Evolutionary conservation across 306 rosid genomes (phyloP).

Genomic region (Cicer cuneatum): DNA sequence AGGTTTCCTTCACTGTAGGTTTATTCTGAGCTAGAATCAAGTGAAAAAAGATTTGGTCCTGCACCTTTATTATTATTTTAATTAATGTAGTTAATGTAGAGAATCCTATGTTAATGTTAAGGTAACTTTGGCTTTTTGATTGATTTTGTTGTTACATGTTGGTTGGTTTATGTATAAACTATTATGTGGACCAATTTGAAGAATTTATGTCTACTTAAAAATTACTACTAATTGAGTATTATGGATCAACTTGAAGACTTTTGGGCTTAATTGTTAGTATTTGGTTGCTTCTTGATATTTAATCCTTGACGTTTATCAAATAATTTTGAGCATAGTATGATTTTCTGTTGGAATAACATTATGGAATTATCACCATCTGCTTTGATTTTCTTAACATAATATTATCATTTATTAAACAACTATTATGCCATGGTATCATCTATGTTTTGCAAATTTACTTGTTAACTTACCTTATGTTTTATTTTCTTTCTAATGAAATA

Average conservation of each 20-base stretch:
- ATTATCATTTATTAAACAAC: no score
- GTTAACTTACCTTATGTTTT: no score
- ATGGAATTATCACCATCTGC: no score
- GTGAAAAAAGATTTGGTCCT: constrained; percentile 16
- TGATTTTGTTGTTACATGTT: constrained; percentile 13
- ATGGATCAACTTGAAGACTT: constrained; percentile 16
- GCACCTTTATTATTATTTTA: constrained; percentile 5
- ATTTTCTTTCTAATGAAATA: no score
- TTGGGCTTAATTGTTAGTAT: constrained; percentile 19
- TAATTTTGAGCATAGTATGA: not conserved
- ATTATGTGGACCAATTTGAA: constrained; percentile 43
- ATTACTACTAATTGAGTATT: constrained; percentile 22
- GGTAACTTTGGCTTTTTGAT: constrained; percentile 46
- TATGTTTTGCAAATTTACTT: no score
- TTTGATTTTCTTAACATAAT: no score
- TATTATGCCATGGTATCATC: no score
- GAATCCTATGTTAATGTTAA: constrained; percentile 45
- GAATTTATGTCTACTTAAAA: constrained; percentile 14
- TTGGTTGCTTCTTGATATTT: constrained; percentile 28
- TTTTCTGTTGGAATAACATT: constrained; percentile 3
- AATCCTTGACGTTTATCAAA: not conserved
- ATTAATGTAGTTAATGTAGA: constrained; percentile 34
- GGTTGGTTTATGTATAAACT: constrained; percentile 22
- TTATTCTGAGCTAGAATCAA: constrained; percentile 61
- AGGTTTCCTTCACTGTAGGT: constrained; percentile 85